Evolutionary conservation across 2,329 filamentous ascomycete genomes (phyloP).

Genomic region (Microsporum canis): DNA sequence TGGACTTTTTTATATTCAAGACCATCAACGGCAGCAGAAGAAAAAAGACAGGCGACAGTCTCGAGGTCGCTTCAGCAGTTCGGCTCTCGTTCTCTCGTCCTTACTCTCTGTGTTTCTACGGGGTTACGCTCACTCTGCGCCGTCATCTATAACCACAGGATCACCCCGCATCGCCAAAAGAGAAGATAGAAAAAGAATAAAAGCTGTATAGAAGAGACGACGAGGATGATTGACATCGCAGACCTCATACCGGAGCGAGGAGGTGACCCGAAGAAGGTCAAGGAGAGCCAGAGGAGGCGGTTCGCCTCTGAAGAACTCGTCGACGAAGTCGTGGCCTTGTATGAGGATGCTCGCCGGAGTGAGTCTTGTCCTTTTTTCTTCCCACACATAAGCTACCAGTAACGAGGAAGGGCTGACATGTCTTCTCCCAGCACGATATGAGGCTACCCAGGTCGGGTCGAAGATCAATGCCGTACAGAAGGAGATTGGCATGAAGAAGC

Average conservation of each 20-base stretch:
- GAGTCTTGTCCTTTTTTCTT: conserved; percentile 19
- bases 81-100: not conserved
- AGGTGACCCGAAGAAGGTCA: conserved; percentile 82
- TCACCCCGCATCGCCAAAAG: not conserved
- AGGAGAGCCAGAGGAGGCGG: conserved; percentile 77
- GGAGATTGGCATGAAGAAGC: conserved; percentile 83
- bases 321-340: conserved; percentile 79
- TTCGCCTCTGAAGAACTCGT: conserved; percentile 71
- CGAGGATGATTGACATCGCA: conserved; percentile 60
- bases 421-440: conserved; percentile 51
- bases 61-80: not conserved
- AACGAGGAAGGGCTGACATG: not conserved
- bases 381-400: not conserved
- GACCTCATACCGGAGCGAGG: conserved; percentile 79
- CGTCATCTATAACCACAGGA: not conserved
- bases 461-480: conserved; percentile 85
- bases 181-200: not conserved
- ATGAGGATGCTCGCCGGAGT: conserved; percentile 74
- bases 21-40: not conserved
- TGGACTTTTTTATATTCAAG: not conserved
- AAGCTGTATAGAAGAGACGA: not conserved
- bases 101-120: not conserved
- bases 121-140: not conserved
- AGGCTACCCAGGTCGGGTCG: conserved; percentile 65
- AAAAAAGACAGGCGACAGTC: not conserved